These are phyloP conservation scores for Tylopilus intermedius DNA, from an alignment of 768 basidiomycete species.

Conservation along the genomic window DNA sequence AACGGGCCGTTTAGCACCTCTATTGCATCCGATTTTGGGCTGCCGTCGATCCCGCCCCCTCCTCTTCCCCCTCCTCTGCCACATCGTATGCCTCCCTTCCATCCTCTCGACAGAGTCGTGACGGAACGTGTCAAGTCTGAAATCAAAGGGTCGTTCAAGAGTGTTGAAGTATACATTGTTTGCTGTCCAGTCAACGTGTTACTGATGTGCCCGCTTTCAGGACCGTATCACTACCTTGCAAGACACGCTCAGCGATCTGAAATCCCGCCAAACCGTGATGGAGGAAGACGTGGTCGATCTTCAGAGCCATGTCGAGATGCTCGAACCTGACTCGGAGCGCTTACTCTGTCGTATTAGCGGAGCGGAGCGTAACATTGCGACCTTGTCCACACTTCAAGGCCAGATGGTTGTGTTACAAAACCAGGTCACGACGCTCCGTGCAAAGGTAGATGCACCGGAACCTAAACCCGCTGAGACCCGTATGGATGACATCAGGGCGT, in stretches of 20 bases:
- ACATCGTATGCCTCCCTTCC: conserved; percentile 12
- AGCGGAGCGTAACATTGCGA: conserved; percentile 30
- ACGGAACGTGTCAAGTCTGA: conserved; percentile 21
- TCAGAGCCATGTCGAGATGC: conserved; percentile 35
- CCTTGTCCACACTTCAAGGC: conserved; percentile 25
- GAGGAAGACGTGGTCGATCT: conserved; percentile 32
- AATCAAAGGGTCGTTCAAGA: conserved; percentile 19
- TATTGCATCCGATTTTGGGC: conserved; percentile 15
- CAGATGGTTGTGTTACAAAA: conserved; percentile 20
- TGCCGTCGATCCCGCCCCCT: conserved; percentile 13
- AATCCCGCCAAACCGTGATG: conserved; percentile 20
- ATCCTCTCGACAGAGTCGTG: conserved; percentile 13
- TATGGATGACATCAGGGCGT: conserved; percentile 24
- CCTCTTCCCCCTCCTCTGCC: conserved; percentile 4
- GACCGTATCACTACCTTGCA: conserved; percentile 24
- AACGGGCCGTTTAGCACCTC: conserved; percentile 19
- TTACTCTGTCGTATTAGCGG: conserved; percentile 25
- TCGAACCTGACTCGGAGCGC: conserved; percentile 33
- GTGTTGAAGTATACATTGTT: conserved; percentile 16
- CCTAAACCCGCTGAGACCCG: conserved; percentile 6
- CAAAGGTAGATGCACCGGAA: conserved; percentile 18
- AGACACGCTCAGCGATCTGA: conserved; percentile 16
- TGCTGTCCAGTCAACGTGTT: background rate
- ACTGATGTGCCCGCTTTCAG: conserved; percentile 10
- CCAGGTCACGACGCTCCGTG: conserved; percentile 18